Percentiles rank a stretch among this genome's conserved stretches.
Conservation (phyloP, 1,139 yeast genomes). For the Debaryomycetaceae sp. region DNA sequence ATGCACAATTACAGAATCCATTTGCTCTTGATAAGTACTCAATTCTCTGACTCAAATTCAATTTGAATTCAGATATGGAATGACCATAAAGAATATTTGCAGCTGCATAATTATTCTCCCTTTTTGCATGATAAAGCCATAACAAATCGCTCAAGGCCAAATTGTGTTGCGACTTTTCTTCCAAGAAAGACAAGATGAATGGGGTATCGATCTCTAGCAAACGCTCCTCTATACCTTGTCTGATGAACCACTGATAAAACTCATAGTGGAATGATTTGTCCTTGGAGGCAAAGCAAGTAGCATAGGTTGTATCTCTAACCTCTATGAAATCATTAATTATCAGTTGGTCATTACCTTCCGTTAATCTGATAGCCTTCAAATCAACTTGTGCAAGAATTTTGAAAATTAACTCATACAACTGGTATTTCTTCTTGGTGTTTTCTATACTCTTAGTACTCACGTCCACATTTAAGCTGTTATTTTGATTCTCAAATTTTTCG, state of each 20-base stretch:
- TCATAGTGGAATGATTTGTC: conserved; percentile 88
- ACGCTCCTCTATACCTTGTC: conserved; percentile 72
- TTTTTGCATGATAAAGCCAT: conserved; percentile 87
- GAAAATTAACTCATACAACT: conserved; percentile 72
- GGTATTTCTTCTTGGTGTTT: conserved; percentile 37
- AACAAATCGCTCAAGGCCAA: conserved; percentile 74
- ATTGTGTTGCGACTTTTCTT: conserved; percentile 65
- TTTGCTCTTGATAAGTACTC: conserved; percentile 89
- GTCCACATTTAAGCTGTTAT: conserved; percentile 6
- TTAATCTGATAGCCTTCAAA: conserved; percentile 53
- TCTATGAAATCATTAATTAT: conserved; percentile 53
- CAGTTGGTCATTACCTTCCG: conserved; percentile 41
- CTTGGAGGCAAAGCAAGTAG: conserved; percentile 65
- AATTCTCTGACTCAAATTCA: conserved; percentile 69
- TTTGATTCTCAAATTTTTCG: conserved; percentile 5
- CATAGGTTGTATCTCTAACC: conserved; percentile 69
- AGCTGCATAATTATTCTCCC: conserved; percentile 75
- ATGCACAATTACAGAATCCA: conserved; percentile 85
- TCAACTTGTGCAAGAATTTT: conserved; percentile 71
- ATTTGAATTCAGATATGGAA: conserved; percentile 69
- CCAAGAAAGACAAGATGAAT: conserved; percentile 71
- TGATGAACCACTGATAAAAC: conserved; percentile 88
- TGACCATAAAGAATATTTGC: conserved; percentile 76
- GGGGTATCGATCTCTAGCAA: conserved; percentile 79
- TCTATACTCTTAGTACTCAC: conserved; percentile 13